Evolutionary conservation across 2,329 filamentous ascomycete genomes (phyloP), one percentile per base, ranked within the genome.

Genomic region (Verticillium klebahnii): DNA sequence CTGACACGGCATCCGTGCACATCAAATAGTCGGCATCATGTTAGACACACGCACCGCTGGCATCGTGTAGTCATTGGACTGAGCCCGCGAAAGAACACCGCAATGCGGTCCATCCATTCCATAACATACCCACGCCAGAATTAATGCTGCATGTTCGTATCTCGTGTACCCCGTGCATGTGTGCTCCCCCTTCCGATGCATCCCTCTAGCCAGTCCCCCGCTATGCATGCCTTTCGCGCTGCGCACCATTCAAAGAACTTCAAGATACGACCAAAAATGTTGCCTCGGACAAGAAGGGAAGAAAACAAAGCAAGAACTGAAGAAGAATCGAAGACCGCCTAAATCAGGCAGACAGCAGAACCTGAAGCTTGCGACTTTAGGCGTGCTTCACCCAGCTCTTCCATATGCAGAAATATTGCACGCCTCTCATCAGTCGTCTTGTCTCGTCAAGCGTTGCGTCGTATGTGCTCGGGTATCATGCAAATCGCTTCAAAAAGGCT

Each of bases 401-500:
- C 29, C 19, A 12, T 4, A 52, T 52, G 45, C 45, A 52, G 19
- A 23, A 23, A 23, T 14, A 52, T 52, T n/a, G 19, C 34, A n/a
- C 45, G 45, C 45, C 19, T 19, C 45, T 52, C 45, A 52, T 52
- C 12, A 52, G 45, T 52, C 45, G n/a, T 52, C 19, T 25, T 11
- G 9, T 52, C 45, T 52, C 45, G 19, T 52, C 45, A 52, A 23
- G 23, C 45, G 19, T 52, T 52, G n/a, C 45, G 50, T 52, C 45
- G 25, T 61, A 58, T 61, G 39, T 63, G 29, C n/a, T 25, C 39
- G 62, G 58, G 62, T 61, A 65, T 64, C 56, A 62, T 39, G 39
- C 39, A 32, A 23, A 34, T 52, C 17, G 25, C 23, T 61, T 66
- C 56, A 66, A 56, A 72, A 72, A 9, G 69, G 67, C 57, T 65